Conservation (phyloP, 257 asterid species). For the Asclepias syriaca region DNA sequence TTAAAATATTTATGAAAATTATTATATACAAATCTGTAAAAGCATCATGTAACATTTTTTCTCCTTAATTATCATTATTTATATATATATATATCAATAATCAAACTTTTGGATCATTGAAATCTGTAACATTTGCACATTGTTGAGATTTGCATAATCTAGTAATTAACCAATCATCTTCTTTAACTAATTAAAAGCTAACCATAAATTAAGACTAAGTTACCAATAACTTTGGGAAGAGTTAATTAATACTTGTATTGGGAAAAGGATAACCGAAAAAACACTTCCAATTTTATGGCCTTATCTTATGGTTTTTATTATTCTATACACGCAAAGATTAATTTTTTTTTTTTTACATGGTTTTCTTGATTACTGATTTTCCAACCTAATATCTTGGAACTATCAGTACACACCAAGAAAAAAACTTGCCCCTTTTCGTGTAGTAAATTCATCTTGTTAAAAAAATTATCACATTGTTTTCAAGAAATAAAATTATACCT, state of each 20-base stretch:
- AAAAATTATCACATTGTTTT: neutral
- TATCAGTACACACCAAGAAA: neutral
- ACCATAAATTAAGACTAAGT: neutral
- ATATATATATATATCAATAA: no score
- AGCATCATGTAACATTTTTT: no score
- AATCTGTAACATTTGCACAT: neutral
- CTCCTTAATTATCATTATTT: no score
- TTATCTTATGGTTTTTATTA: neutral
- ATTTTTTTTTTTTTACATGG: no score
- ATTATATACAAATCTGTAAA: no score
- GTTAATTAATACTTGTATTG: neutral
- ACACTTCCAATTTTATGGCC: neutral
- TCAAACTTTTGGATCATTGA: no score
- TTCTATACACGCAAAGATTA: neutral
- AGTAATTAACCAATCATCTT: neutral
- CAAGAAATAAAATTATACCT: neutral
- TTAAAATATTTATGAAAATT: no score
- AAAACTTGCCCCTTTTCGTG: neutral
- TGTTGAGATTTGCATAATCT: neutral
- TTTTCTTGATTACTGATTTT: neutral
- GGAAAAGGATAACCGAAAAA: neutral
- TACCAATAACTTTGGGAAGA: neutral
- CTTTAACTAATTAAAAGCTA: neutral
- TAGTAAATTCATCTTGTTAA: no score
- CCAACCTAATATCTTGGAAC: neutral